A percentile compares a stretch with the other conserved stretches of the same genome.
Evolutionary conservation across 2,329 filamentous ascomycete genomes (phyloP).

Genomic region (Trichoderma oligosporum): DNA sequence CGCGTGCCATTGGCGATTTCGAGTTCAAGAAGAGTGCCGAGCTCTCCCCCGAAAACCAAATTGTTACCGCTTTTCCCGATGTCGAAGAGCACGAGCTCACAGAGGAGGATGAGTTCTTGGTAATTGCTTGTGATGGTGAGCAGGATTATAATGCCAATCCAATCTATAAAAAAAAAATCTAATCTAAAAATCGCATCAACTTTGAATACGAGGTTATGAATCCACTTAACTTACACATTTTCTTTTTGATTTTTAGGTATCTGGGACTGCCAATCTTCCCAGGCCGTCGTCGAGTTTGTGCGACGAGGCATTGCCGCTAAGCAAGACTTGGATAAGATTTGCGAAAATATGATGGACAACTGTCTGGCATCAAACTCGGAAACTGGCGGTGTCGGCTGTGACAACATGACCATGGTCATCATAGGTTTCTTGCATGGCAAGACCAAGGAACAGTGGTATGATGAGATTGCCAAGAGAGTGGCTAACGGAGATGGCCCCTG

Average conservation of each 20-base stretch:
- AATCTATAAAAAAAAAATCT: not conserved
- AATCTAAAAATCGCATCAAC: too few relatives aligned
- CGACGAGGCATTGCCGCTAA: slow-evolving; percentile 93
- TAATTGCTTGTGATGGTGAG: slow-evolving; percentile 88
- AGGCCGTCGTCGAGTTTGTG: slow-evolving; percentile 95
- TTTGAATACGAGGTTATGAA: too few relatives aligned
- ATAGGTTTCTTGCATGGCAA: slow-evolving; percentile 86
- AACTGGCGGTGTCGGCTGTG: slow-evolving; percentile 94
- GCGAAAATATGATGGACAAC: slow-evolving; percentile 99
- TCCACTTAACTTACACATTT: not conserved
- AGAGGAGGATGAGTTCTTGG: slow-evolving; percentile 92
- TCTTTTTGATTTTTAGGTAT: slow-evolving; percentile 61
- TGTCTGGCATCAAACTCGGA: slow-evolving; percentile 97
- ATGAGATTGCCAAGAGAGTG: slow-evolving; percentile 88
- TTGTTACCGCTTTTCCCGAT: slow-evolving; percentile 94
- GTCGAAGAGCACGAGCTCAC: slow-evolving; percentile 86
- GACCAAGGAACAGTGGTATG: slow-evolving; percentile 97
- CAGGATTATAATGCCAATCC: slow-evolving; percentile 20
- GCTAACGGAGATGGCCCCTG: slow-evolving; percentile 96
- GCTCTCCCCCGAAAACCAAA: slow-evolving; percentile 95
- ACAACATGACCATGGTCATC: slow-evolving; percentile 99
- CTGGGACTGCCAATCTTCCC: slow-evolving; percentile 98
- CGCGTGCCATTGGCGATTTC: slow-evolving; percentile 96
- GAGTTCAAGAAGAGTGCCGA: slow-evolving; percentile 99
- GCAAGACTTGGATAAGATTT: slow-evolving; percentile 91